Conservation (phyloP, 768 basidiomycete species). For the Plicaturopsis crispa region DNA sequence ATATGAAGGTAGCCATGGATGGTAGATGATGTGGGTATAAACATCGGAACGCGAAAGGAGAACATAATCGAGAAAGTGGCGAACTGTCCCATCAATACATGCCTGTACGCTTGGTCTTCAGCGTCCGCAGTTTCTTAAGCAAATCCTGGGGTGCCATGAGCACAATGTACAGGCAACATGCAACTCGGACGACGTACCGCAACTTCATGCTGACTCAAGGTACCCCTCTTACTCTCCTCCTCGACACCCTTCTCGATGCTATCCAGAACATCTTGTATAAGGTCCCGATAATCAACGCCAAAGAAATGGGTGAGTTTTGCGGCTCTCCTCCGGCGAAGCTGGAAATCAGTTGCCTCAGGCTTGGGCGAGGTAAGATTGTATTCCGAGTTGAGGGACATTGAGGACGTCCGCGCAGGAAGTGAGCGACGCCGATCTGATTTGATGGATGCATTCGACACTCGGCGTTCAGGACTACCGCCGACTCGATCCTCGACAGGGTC, state of each 20-base stretch:
- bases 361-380: conserved; percentile 31
- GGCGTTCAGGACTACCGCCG: no score
- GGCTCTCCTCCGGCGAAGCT: conserved; percentile 62
- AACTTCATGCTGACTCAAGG: conserved; percentile 58
- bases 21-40: neutral
- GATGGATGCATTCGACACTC: conserved; percentile 29
- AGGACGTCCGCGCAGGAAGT: conserved; percentile 57
- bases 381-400: conserved; percentile 51
- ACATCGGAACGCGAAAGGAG: no score
- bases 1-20: neutral
- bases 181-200: conserved; percentile 40
- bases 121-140: conserved; percentile 41
- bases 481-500: no score
- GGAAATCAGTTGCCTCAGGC: conserved; percentile 45
- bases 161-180: conserved; percentile 9
- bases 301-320: conserved; percentile 86
- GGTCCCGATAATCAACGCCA: conserved; percentile 75
- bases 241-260: conserved; percentile 73
- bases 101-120: conserved; percentile 43
- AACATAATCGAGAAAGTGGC: no score
- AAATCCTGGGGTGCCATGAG: conserved; percentile 35
- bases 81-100: no score
- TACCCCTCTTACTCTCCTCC: conserved; percentile 59
- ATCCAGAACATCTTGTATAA: conserved; percentile 72
- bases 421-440: conserved; percentile 63